Percentiles rank a stretch among this genome's conserved stretches.
Conservation (phyloP, 202 grass and related monocot genomes). For the Zizania palustris region DNA sequence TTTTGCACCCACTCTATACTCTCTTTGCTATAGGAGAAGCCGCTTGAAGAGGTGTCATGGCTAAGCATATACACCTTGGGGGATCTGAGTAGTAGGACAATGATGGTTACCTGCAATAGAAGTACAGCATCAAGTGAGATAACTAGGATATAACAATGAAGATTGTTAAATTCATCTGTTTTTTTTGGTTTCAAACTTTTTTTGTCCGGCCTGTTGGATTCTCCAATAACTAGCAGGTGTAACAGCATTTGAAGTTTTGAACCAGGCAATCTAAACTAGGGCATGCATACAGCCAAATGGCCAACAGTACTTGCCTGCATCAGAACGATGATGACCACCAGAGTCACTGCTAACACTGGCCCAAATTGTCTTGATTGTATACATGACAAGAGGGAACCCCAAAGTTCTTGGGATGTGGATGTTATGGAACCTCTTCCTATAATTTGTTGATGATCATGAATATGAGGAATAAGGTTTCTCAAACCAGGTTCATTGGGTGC, state of each 20-base stretch:
- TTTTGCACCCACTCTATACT: constrained; percentile 64
- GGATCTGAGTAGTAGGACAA: constrained; percentile 68
- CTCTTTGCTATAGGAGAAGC: constrained; percentile 51
- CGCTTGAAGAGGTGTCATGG: constrained; percentile 41
- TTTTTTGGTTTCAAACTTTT: background rate
- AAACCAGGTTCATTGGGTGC: constrained; percentile 38
- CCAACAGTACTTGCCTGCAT: constrained; percentile 66
- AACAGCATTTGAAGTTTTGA: background rate
- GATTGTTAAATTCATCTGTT: background rate
- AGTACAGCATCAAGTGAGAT: background rate
- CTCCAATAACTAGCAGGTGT: background rate
- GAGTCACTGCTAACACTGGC: constrained; percentile 54
- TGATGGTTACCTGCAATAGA: constrained; percentile 63
- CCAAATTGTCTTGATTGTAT: constrained; percentile 54
- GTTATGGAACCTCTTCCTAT: constrained; percentile 38
- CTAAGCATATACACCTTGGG: constrained; percentile 66
- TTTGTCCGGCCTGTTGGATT: background rate
- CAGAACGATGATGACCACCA: constrained; percentile 65
- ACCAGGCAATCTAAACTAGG: background rate
- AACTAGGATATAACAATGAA: background rate
- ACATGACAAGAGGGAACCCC: constrained; percentile 52
- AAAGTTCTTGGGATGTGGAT: constrained; percentile 57
- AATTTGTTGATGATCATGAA: constrained; percentile 46
- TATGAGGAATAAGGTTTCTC: constrained; percentile 37
- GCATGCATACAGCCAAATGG: background rate